phyloP scores from a whole-genome alignment of 306 rosid species.

The Prunus mongolica region DNA sequence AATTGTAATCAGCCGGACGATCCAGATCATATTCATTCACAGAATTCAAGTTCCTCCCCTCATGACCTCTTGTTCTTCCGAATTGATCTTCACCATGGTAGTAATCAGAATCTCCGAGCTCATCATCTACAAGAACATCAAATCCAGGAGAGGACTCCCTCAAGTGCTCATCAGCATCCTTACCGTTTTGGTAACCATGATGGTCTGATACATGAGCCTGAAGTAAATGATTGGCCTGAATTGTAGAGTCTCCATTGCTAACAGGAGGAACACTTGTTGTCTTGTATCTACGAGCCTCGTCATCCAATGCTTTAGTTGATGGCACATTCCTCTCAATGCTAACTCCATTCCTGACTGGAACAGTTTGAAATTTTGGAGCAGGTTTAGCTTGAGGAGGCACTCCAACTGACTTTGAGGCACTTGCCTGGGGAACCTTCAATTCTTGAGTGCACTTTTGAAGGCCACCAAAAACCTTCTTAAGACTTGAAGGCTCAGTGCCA shows the following conservation, averaged over 20 bases:
- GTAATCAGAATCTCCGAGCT: conserved; percentile 73
- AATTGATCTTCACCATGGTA: conserved; percentile 69
- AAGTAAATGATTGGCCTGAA: conserved; percentile 40
- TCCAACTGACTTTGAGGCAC: conserved; percentile 32
- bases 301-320: conserved; percentile 37
- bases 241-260: conserved; percentile 42
- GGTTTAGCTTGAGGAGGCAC: conserved; percentile 38
- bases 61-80: conserved; percentile 64
- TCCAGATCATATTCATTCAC: conserved; percentile 63
- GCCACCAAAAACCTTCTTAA: conserved; percentile 54
- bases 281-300: conserved; percentile 49
- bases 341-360: conserved; percentile 39
- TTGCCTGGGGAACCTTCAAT: conserved; percentile 47
- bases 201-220: conserved; percentile 57
- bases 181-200: conserved; percentile 70
- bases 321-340: conserved; percentile 41
- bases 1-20: conserved; percentile 57
- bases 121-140: conserved; percentile 98
- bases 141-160: conserved; percentile 98
- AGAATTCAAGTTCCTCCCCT: conserved; percentile 63
- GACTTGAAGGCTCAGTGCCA: conserved; percentile 39
- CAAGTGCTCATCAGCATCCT: conserved; percentile 78
- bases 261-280: conserved; percentile 27
- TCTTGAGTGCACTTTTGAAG: conserved; percentile 49
- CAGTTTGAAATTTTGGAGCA: conserved; percentile 42